Conservation (phyloP, 345 rosid species). For the Lumnitzera littorea region DNA sequence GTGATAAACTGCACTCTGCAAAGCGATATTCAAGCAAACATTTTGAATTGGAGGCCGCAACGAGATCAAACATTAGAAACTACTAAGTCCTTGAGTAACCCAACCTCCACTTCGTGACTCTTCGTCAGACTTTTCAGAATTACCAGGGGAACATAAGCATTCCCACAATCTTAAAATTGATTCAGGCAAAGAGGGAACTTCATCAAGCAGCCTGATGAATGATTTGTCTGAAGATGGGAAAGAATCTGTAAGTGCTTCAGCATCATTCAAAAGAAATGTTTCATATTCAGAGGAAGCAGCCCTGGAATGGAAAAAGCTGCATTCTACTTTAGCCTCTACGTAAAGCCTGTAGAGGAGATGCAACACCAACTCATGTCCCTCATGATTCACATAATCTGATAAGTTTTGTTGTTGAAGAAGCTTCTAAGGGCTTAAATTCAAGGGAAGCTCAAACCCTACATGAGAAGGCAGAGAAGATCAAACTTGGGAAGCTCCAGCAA, state of each 20-base stretch:
- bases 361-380: slow-evolving; percentile 99
- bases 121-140: slow-evolving; percentile 44
- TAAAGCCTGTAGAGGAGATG: slow-evolving; percentile 89
- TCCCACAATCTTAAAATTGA: slow-evolving; percentile 75
- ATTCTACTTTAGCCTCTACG: slow-evolving; percentile 94
- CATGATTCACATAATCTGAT: too few relatives aligned
- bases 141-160: slow-evolving; percentile 72
- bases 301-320: slow-evolving; percentile 84
- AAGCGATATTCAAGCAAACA: slow-evolving; percentile 81
- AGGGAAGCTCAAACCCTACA: slow-evolving; percentile 58
- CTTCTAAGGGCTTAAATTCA: too few relatives aligned
- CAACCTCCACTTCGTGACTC: slow-evolving; percentile 77
- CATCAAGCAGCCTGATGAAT: slow-evolving; percentile 80
- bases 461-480: slow-evolving; percentile 77
- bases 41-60: slow-evolving; percentile 78
- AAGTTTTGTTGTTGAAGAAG: too few relatives aligned
- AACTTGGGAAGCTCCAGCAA: slow-evolving; percentile 74
- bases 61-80: slow-evolving; percentile 82
- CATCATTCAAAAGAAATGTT: slow-evolving; percentile 67
- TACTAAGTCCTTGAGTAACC: slow-evolving; percentile 95
- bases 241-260: slow-evolving; percentile 85
- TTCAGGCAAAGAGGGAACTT: slow-evolving; percentile 83
- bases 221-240: slow-evolving; percentile 97
- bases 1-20: slow-evolving; percentile 48
- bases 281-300: slow-evolving; percentile 88